Evolutionary conservation across 2,329 filamentous ascomycete genomes (phyloP).

Genomic region (Penicillium sp.): DNA sequence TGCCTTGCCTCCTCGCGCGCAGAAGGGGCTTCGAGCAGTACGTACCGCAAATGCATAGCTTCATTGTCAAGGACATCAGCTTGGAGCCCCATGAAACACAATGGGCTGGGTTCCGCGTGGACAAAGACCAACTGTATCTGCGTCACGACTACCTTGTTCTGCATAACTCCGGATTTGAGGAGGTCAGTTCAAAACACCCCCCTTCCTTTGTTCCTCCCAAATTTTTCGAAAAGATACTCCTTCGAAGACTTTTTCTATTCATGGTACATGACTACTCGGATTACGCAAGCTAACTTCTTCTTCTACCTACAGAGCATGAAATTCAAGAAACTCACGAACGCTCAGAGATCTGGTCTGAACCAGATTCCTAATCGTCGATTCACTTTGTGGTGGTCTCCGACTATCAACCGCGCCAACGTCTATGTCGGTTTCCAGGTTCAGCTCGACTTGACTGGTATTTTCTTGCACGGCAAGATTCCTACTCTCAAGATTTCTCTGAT

Average conservation of each 20-base stretch:
- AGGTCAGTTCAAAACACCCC: constrained; percentile 1
- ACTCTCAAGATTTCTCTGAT: constrained; percentile 97
- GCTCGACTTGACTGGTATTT: constrained; percentile 95
- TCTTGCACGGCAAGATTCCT: constrained; percentile 98
- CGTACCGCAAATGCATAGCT: constrained; percentile 27
- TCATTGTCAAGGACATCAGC: constrained; percentile 32
- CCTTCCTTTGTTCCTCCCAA: background rate
- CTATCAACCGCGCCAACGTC: constrained; percentile 93
- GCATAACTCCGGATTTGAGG: constrained; percentile 58
- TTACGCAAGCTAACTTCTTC: background rate
- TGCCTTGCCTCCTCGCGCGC: background rate
- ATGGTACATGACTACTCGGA: background rate
- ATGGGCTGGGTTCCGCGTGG: constrained; percentile 58
- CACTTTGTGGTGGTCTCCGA: constrained; percentile 95
- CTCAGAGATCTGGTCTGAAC: constrained; percentile 93
- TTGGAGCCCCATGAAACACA: constrained; percentile 50
- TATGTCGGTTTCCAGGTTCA: constrained; percentile 99
- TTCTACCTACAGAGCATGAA: constrained; percentile 67
- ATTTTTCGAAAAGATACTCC: background rate
- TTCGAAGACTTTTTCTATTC: background rate
- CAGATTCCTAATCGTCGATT: constrained; percentile 99
- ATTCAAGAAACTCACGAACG: constrained; percentile 98
- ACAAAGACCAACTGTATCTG: constrained; percentile 56
- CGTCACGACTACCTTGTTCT: constrained; percentile 55
- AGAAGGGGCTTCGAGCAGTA: constrained; percentile 22